Evolutionary conservation across 2,329 filamentous ascomycete species (phyloP), one percentile per base, ranked within the genome.

Genomic region (Pseudocercospora crystallina): DNA sequence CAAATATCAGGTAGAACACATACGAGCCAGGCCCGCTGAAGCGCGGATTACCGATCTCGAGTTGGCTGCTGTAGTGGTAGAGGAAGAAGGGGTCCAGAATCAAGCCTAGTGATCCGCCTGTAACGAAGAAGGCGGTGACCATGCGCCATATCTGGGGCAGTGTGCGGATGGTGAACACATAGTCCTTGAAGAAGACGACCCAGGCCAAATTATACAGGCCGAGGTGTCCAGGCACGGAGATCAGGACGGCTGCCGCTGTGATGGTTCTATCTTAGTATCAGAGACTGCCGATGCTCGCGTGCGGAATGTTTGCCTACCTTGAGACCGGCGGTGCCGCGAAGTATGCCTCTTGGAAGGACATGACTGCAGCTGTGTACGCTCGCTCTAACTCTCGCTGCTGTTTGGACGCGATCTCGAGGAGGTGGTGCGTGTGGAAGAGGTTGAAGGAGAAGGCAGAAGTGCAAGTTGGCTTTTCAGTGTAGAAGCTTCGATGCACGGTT

Each of bases 11-110:
- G 68, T 95, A 96, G 73, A 85, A 85, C 56, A 94, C 78, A 62
- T 94, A 81, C 68, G 94, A 87, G 66, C 89, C 90, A 51, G 87
- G 87, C 60, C 81, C 79, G 36, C 78, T 73, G 69, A 96, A 92
- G 53, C 88, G 83, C 46, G 85, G 73, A 55, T 86, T 87, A 58
- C 80, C 79, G 36, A 73, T 79, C 75, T 96, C 91, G 43, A 95
- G 75, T 59, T 84, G 80, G 66, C 81, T 86, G 61, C 86, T 75
- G 73, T 94, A 95, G 57, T 81, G 85, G 74, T 86, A 96, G 59
- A 94, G 69, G 64, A 89, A 86, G 73, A 89, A 90, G 37, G 88
- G 84, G 68, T 91, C 87, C 66, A 90, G 75, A 48, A 90, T 65
- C 59, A 90, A 82, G 41, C 73, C 70, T 54, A 84, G 65, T 34